These are phyloP conservation scores for Monosporozyma aerobia DNA, from an alignment of 805 yeast species.

Conservation along the genomic window DNA sequence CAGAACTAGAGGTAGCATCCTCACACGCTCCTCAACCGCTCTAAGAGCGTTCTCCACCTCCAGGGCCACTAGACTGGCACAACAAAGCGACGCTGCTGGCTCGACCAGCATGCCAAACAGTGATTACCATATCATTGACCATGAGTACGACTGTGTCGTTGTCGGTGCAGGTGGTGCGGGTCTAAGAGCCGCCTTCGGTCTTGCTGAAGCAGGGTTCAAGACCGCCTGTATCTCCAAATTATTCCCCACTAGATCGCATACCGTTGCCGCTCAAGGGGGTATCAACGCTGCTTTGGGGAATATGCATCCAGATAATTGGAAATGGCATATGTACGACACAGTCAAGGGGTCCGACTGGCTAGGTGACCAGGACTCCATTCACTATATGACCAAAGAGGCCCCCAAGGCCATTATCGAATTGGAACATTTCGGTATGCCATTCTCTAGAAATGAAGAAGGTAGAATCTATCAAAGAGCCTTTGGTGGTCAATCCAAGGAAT, in stretches of 20 bases:
- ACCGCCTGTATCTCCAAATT: slow-evolving; percentile 95
- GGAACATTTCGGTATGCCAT: slow-evolving; percentile 98
- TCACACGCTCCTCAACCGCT: not conserved
- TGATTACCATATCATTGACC: slow-evolving; percentile 85
- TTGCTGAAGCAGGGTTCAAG: slow-evolving; percentile 93
- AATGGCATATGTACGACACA: slow-evolving; percentile 99
- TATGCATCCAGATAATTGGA: slow-evolving; percentile 98
- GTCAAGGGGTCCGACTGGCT: slow-evolving; percentile 99
- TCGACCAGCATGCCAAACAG: not conserved
- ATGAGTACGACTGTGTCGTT: slow-evolving; percentile 95
- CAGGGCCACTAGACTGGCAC: not conserved
- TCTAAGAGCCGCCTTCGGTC: slow-evolving; percentile 94
- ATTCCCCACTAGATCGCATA: slow-evolving; percentile 97
- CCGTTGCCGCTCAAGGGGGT: slow-evolving; percentile 99
- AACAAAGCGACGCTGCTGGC: not conserved
- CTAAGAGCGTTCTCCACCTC: not conserved
- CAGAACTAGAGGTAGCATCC: not conserved
- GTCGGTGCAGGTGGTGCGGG: slow-evolving; percentile 99
- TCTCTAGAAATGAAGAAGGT: slow-evolving; percentile 94
- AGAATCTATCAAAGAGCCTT: slow-evolving; percentile 97
- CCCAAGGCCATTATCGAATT: slow-evolving; percentile 91
- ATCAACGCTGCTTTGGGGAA: slow-evolving; percentile 97
- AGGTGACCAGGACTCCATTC: slow-evolving; percentile 98
- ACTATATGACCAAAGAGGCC: slow-evolving; percentile 98
- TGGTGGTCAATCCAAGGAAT: slow-evolving; percentile 94